phyloP scores from a whole-genome alignment of 495 filamentous ascomycete species.

The Aspergillus diversus region DNA sequence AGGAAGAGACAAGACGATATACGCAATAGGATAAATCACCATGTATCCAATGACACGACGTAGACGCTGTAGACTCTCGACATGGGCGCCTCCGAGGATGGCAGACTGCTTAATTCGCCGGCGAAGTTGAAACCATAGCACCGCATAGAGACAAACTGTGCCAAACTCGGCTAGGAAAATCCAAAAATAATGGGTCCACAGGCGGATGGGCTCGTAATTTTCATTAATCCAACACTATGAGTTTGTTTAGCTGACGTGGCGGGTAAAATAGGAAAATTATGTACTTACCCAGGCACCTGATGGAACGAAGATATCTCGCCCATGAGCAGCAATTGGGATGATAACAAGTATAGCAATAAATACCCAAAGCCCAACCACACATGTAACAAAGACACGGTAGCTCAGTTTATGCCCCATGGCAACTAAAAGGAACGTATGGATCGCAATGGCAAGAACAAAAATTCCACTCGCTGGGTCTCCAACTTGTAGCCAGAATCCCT shows the following conservation, averaged over 20 bases:
- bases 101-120: slow-evolving; percentile 48
- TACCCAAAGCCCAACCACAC: slow-evolving; percentile 58
- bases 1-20: slow-evolving; percentile 71
- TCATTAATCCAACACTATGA: slow-evolving; percentile 71
- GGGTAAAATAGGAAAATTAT: not conserved
- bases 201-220: slow-evolving; percentile 61
- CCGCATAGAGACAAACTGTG: slow-evolving; percentile 64
- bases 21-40: slow-evolving; percentile 77
- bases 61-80: slow-evolving; percentile 44
- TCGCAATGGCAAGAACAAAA: slow-evolving; percentile 70
- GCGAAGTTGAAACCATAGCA: slow-evolving; percentile 65
- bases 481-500: slow-evolving; percentile 71
- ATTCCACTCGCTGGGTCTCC: slow-evolving; percentile 72
- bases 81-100: slow-evolving; percentile 41
- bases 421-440: slow-evolving; percentile 70
- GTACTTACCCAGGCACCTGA: slow-evolving; percentile 63
- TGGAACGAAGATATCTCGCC: slow-evolving; percentile 61
- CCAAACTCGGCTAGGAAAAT: slow-evolving; percentile 72
- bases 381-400: slow-evolving; percentile 53
- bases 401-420: slow-evolving; percentile 61
- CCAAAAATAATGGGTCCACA: slow-evolving; percentile 79
- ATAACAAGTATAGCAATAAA: slow-evolving; percentile 62
- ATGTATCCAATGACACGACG: slow-evolving; percentile 63
- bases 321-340: slow-evolving; percentile 56
- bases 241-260: slow-evolving; percentile 6